These are phyloP conservation scores for Ustilago nuda DNA, from an alignment of 1,284 basidiomycete genomes.

Conservation along the genomic window DNA sequence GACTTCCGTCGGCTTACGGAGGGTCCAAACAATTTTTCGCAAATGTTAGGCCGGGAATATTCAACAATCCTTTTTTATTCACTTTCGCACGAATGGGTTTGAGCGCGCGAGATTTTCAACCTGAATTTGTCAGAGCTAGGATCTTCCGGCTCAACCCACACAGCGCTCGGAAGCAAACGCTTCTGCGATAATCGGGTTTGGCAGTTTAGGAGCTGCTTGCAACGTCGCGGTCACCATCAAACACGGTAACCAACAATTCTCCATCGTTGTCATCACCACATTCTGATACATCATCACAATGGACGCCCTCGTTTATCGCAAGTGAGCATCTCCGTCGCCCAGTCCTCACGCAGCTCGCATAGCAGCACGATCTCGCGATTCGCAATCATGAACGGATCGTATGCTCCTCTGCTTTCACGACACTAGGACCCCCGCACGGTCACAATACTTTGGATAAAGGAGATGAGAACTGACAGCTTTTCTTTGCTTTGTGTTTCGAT, in stretches of 20 bases:
- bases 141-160: constrained; percentile 31
- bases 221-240: constrained; percentile 27
- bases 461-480: constrained; percentile 6
- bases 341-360: background rate
- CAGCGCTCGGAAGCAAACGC: constrained; percentile 36
- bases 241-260: constrained; percentile 1
- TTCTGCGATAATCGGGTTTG: constrained; percentile 22
- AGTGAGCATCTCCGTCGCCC: constrained; percentile 38
- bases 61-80: background rate
- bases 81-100: constrained; percentile 20
- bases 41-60: background rate
- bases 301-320: constrained; percentile 61
- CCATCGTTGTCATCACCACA: constrained; percentile 30
- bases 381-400: background rate
- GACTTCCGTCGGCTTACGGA: background rate
- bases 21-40: too few relatives aligned
- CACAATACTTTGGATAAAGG: background rate
- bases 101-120: constrained; percentile 3
- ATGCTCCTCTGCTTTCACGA: background rate
- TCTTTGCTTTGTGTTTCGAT: background rate
- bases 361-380: background rate
- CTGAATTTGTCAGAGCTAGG: constrained; percentile 4
- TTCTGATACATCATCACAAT: constrained; percentile 34
- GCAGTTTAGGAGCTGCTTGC: background rate
- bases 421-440: background rate